Conservation (phyloP, 2,329 filamentous ascomycete genomes). For the Phialophora tarda region DNA sequence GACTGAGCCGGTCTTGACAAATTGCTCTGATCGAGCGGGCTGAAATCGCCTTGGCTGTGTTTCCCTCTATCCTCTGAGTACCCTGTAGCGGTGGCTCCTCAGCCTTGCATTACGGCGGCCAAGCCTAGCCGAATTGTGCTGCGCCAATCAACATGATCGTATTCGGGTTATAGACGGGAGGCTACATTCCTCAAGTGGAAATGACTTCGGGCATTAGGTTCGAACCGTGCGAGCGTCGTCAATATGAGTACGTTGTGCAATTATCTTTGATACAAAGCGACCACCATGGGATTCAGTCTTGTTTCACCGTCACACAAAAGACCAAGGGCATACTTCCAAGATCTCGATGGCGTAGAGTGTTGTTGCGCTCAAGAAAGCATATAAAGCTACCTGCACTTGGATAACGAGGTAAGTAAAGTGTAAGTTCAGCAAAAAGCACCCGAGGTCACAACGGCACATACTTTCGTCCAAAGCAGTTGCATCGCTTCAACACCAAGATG, state of each 20-base stretch:
- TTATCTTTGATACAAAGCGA: neutral
- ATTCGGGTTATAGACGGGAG: neutral
- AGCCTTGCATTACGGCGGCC: conserved; percentile 3
- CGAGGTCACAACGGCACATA: neutral
- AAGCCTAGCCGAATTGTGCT: neutral
- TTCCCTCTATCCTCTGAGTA: neutral
- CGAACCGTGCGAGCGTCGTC: neutral
- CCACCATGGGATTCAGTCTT: neutral
- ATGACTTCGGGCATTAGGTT: neutral
- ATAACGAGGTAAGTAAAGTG: neutral
- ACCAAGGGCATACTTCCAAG: neutral
- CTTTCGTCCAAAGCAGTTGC: neutral
- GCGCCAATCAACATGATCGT: neutral
- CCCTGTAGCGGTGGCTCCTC: neutral
- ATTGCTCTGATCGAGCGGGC: neutral
- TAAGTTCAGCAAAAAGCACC: neutral
- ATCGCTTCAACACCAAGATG: neutral
- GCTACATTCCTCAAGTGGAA: neutral
- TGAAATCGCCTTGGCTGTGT: conserved; percentile 1
- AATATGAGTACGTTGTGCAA: neutral
- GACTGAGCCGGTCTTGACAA: neutral
- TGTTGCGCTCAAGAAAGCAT: neutral
- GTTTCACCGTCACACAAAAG: neutral
- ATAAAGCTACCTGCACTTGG: neutral
- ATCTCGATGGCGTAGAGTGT: neutral